Base-by-base conservation (phyloP, 306 rosid species). In the Psophocarpus tetragonolobus region DNA sequence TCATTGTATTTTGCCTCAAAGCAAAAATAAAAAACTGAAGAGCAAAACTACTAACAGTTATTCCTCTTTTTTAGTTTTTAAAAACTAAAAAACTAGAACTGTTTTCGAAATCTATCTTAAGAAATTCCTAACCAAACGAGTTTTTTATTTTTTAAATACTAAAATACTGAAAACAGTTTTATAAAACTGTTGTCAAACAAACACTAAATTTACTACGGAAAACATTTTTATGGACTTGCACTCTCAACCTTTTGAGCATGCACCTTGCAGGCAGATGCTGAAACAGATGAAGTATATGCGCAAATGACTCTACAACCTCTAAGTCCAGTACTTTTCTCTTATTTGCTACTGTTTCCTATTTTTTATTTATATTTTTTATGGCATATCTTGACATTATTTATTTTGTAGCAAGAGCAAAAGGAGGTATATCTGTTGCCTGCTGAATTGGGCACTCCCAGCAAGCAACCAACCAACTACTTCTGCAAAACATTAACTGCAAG, bases 221-320 rank as follows among this genome's bases (percentile, higher is more conserved):
- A 20, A 53, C 64, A 57, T 54, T 38, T 53, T 51, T 14, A 18
- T 58, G 48, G 68, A 53, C 26, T 58, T 58, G 50, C 58, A 54
- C 12, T 41, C 72, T 71, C 18, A 84, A 78, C 62, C 39, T 64
- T 68, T 54, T 18, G 56, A 64, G 60, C 61, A 53, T 80, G 69
- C 76, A 20, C 81, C 53, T 77, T 80, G 76, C 87, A 88, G 96
- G 96, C 96, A 42, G 92, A 90, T 80, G 81, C 83, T 39, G 96
- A 90, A 77, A 88, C 93, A 2, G 96, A 90, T 84, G 96, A 88
- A 77, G 91, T 90, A 33, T 90, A 88, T 84, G 93, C 96, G 69
- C 96, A 90, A 75, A 90, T 90, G 93, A 90, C 93, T 74, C 76
- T 90, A 56, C 96, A 90, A 78, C 96, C 96, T 41, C 79, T 87